These are phyloP conservation scores for Neurospora sp. DNA, from an alignment of 495 filamentous ascomycete species.

Conservation along the genomic window DNA sequence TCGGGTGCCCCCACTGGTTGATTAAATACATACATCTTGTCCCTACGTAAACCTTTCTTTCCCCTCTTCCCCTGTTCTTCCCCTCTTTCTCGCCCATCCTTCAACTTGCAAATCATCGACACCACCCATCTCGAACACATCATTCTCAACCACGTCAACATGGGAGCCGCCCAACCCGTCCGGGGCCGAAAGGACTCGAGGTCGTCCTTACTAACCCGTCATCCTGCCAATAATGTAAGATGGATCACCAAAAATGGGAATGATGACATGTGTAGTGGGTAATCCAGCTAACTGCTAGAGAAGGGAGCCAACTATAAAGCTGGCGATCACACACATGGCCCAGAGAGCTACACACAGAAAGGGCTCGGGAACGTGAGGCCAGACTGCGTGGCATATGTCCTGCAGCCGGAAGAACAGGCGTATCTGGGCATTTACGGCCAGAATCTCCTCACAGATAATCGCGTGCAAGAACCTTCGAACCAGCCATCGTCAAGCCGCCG, in stretches of 20 bases:
- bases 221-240: neutral
- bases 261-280: neutral
- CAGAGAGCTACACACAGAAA: too few species aligned
- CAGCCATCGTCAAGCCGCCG: neutral
- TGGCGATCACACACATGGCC: too few species aligned
- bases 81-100: neutral
- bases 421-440: too few species aligned
- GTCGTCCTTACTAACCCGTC: too few species aligned
- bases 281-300: neutral
- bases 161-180: neutral
- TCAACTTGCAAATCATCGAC: neutral
- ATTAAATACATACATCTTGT: neutral
- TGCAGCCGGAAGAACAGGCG: too few species aligned
- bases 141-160: neutral
- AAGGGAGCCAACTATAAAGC: neutral
- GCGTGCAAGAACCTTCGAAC: neutral
- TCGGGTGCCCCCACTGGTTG: neutral
- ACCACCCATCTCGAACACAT: neutral
- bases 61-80: neutral
- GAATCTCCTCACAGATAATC: neutral
- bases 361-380: too few species aligned
- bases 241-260: neutral
- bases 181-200: too few species aligned
- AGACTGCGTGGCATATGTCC: too few species aligned
- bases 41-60: neutral